phyloP scores from a whole-genome alignment of 2,329 filamentous ascomycete species.

The Plenodomus tracheiphilus region DNA sequence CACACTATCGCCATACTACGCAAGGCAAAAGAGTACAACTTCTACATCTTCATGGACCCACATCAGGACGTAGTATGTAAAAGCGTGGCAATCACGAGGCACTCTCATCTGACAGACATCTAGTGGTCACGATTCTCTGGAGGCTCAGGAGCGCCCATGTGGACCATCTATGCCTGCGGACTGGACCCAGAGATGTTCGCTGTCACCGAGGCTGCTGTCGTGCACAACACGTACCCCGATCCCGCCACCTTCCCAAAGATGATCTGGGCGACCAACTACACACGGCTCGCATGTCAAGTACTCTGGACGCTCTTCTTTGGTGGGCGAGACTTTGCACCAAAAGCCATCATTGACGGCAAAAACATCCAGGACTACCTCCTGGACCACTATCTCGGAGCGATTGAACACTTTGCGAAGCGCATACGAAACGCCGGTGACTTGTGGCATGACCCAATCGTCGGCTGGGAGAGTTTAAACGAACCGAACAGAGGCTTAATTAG shows the following conservation, averaged over 20 bases:
- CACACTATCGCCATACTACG: conserved; percentile 86
- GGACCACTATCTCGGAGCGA: conserved; percentile 79
- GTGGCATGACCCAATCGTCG: conserved; percentile 83
- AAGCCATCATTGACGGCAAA: conserved; percentile 89
- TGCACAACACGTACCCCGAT: conserved; percentile 90
- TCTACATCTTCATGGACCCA: conserved; percentile 98
- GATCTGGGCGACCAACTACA: conserved; percentile 99
- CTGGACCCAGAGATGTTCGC: conserved; percentile 84
- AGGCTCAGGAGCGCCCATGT: conserved; percentile 94
- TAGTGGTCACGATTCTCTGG: conserved; percentile 94
- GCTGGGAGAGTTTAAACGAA: conserved; percentile 97
- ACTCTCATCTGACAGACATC: conserved; percentile 22
- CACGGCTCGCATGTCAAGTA: conserved; percentile 79
- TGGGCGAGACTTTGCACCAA: conserved; percentile 88
- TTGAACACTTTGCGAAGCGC: conserved; percentile 76
- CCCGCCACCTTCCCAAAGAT: conserved; percentile 92
- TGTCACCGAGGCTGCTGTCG: conserved; percentile 85
- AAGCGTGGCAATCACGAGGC: conserved; percentile 1
- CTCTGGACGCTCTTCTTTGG: conserved; percentile 96
- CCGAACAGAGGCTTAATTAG: conserved; percentile 88
- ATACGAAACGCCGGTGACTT: conserved; percentile 91
- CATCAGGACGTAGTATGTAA: conserved; percentile 89
- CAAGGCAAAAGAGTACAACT: conserved; percentile 84
- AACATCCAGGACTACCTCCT: conserved; percentile 98
- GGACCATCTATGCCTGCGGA: conserved; percentile 94